Base-by-base conservation (phyloP, 768 basidiomycete species). In the Neoboletus brunneissimus region DNA sequence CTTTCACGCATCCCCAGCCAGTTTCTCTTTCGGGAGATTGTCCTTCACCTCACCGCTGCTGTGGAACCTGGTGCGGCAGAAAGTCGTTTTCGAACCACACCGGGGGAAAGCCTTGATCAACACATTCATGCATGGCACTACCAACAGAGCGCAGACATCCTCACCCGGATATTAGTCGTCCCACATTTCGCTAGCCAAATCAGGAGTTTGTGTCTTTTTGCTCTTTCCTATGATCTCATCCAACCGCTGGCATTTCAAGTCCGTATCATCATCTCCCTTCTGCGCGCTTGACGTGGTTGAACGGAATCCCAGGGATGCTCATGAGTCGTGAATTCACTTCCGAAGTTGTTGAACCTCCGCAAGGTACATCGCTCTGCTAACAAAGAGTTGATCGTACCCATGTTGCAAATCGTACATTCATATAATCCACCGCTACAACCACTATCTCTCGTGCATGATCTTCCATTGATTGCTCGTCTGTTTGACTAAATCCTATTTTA, bases 1-100 rank as follows among this genome's bases (percentile, higher is more conserved):
- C 74, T 88, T 35, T 88, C 87, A 3, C 81, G 83, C 40, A 81
- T 89, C 48, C 86, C 88, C 4, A 82, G 84, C 57, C 84, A 87
- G 64, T 71, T 85, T 1, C 75, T 89, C 10, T 89, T 88, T 72
- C 76, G 79, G 35, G 79, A 82, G 56, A 75, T 89, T 13, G 81
- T 87, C 60, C 71, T 89, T 5, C 81, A 88, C 56, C 85, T 89
- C 54, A 79, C 79, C n/a, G n/a, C n/a, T n/a, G n/a, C n/a, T n/a
- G n/a, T n/a, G n/a, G n/a, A n/a, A n/a, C n/a, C n/a, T n/a, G 44
- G 51, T 2, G 23, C 38, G 2, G 4, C 51, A 59, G 71, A 62
- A 4, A 27, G 32, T 37, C 61, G 60, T 44, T 58, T 56, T 46
- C 66, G 25, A 27, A 2, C 25, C 25, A 27, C 5, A 27, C 25